Conservation (phyloP, 805 yeast genomes). For the Schwanniomyces polymorphus region DNA sequence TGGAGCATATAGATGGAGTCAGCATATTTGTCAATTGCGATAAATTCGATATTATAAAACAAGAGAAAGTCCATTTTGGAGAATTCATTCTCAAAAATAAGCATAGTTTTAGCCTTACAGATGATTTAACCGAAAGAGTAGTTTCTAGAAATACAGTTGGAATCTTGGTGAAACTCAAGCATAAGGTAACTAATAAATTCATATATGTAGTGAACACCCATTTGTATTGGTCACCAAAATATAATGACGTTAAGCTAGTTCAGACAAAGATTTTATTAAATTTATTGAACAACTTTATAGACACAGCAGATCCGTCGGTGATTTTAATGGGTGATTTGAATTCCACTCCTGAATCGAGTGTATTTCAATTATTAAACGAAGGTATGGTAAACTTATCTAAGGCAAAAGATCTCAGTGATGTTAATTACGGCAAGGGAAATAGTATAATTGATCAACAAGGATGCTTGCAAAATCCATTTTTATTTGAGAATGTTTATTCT, state of each 20-base stretch:
- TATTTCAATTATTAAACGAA: conserved; percentile 81
- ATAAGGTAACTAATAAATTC: conserved; percentile 65
- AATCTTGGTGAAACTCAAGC: conserved; percentile 49
- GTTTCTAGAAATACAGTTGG: conserved; percentile 57
- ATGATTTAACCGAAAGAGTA: conserved; percentile 34
- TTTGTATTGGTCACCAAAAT: conserved; percentile 97
- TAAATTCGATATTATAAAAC: conserved; percentile 43
- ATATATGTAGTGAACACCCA: conserved; percentile 85
- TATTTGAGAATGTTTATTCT: conserved; percentile 82
- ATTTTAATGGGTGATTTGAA: conserved; percentile 97
- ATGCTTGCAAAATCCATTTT: conserved; percentile 67
- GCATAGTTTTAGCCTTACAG: conserved; percentile 27
- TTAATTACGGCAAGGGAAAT: conserved; percentile 66
- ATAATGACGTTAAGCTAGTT: conserved; percentile 92
- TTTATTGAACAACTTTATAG: conserved; percentile 70
- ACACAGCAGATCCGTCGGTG: conserved; percentile 62
- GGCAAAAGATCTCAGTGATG: conserved; percentile 52
- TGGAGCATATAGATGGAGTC: conserved; percentile 59
- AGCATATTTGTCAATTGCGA: conserved; percentile 51
- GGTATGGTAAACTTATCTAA: conserved; percentile 77
- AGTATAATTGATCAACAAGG: conserved; percentile 91
- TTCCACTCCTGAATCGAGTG: conserved; percentile 85
- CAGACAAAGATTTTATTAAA: conserved; percentile 91
- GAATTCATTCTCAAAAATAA: conserved; percentile 22
- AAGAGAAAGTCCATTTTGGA: conserved; percentile 29